Evolutionary conservation across 2,329 filamentous ascomycete species (phyloP), one percentile per base, ranked within the genome.

Genomic region (Thielaviopsis euricoi): DNA sequence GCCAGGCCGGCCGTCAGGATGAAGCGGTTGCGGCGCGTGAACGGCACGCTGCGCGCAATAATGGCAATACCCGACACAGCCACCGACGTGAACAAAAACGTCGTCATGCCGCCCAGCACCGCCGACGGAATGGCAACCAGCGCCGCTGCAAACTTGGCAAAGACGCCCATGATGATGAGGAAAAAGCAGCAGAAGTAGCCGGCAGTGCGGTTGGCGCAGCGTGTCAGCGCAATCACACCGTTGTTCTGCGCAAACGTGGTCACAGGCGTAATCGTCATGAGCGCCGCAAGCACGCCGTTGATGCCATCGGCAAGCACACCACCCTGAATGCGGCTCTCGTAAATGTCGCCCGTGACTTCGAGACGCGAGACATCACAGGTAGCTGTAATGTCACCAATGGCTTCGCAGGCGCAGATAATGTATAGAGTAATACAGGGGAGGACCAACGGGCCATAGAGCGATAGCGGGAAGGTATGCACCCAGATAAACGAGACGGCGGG

Each of bases 191-290:
- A 86, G 53, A 83, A 85, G 67, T 89, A 89, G 4, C 88, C 88
- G 5, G 87, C 88, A 52, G 82, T 85, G 57, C 87, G 80, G 68
- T 89, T 91, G 0, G 87, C 87, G 67, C 87, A 91, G 17, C 86
- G 79, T 0, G 87, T 93, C 51, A 93, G 74, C 0, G 87, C 85
- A 61, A 93, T 90, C 55, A 91, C 86, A 40, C 87, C 87, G 67
- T 91, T 90, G 72, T 91, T 91, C 68, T 90, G 86, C 0, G 87
- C 87, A 64, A 90, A 90, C 0, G 83, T 85, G 1, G 81, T 83
- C 80, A 90, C 87, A 29, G 87, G 86, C 0, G 86, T 87, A 63
- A 88, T 86, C 53, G 87, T 91, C 72, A 83, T 86, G 33, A 93
- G 77, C 0, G 82, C 85, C 17, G 86, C 85, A 17, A 91, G 72